Base-by-base conservation (phyloP, 352 stramenopile genomes). In the Globisporangium yorkense region DNA sequence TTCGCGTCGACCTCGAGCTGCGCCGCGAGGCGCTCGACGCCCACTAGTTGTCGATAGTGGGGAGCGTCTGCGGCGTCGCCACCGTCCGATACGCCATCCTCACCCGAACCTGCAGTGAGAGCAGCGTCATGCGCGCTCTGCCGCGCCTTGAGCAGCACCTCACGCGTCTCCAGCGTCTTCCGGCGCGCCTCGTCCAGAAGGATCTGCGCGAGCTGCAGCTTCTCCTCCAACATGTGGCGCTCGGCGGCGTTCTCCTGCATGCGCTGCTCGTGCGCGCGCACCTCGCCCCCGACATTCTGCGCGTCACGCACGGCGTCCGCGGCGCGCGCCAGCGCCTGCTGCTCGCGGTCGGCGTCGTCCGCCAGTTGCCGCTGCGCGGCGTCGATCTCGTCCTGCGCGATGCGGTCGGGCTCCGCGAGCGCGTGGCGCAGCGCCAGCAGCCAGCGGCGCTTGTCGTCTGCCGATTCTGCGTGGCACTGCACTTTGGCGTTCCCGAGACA, bases 341-440 rank as follows among this genome's bases (percentile, higher is more conserved):
- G 68, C 31, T 83, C 68, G 1, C 67, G 56, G 39, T 77, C 65
- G 3, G 63, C 53, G 40, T 89, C 78, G 0, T 61, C 29, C 18
- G 71, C 35, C 0, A 92, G 52, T 29, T 85, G 70, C 3, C 70
- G 65, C 57, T 91, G 83, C 2, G 75, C 77, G 24, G 90, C 78
- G 5, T 84, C 71, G 56, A 92, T 89, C 58, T 92, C 83, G 18
- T 92, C 83, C 44, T 86, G 67, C 0, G 82, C 72, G 49, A 92
- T 79, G 2, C 83, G 83, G 27, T 88, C 64, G 0, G 83, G 83
- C 57, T 92, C 83, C 12, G 88, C 76, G 20, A 92, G 65, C 18
- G 77, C 82, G 56, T 86, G 64, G 45, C 84, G 75, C 21, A 92
- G 50, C 8, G 83, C 74, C 13, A 65, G 50, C 16, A 90, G 59